Evolutionary conservation across 176 grass and related monocot genomes (phyloP), one percentile per base, ranked within the genome.

Genomic region (Carex littledalei): DNA sequence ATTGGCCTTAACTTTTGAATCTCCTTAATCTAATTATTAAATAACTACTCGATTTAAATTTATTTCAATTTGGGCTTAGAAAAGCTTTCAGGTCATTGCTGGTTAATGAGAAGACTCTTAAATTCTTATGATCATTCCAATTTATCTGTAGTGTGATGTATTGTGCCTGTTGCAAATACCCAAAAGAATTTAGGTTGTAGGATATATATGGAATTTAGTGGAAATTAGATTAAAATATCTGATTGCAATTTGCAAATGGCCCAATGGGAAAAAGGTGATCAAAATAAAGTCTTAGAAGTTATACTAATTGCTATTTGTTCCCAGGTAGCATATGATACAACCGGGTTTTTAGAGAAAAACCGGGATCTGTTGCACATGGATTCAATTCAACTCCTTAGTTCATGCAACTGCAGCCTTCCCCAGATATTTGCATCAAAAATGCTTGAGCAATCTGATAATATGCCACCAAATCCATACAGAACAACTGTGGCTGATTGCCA

Each of bases 341-440:
- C 91, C 0, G 93, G 96, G 63, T 99, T 99, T 89, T 87, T 99
- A 24, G 96, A 99, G 90, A 99, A 99, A 89, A 99, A 99, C 56
- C 91, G 96, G 86, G 96, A 99, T 89, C 82, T 99, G 24, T 89
- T 99, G 71, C 91, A 99, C 87, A 91, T 99, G 89, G 96, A 99
- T 63, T 91, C 87, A 5, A 99, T 99, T 88, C 91, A 95, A 76
- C 84, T 99, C 41, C 93, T 99, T 88, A 87, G 89, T 62, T 92
- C 92, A 85, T 95, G 89, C 87, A 92, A 87, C 89, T 94, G 83
- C 35, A 85, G 72, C 71, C 91, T 95, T 85, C 96, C 93, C 57
- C 84, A 94, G 88, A 90, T 88, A 34, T 99, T 99, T 91, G 93
- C 96, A 88, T 95, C 96, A 57, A 99, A 95, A 84, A 99, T 99